Percentiles rank a stretch among this genome's conserved stretches.
phyloP scores from a whole-genome alignment of 1,284 basidiomycete species.

The Boletus sp. region DNA sequence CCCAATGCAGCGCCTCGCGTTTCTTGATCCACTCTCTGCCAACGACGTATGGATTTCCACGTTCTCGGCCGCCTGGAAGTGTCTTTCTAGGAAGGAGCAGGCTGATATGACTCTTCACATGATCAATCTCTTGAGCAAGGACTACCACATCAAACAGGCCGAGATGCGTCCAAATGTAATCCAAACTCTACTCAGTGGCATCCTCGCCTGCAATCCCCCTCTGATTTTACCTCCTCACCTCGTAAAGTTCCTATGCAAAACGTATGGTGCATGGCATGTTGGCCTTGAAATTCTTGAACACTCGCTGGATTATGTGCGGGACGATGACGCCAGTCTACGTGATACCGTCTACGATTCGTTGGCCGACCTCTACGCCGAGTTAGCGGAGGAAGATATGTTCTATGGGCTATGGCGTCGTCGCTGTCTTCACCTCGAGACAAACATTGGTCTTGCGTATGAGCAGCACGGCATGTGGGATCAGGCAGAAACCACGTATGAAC shows the following conservation, averaged over 20 bases:
- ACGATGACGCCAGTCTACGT: conserved; percentile 79
- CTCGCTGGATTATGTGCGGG: conserved; percentile 69
- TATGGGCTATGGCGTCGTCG: conserved; percentile 95
- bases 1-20: conserved; percentile 82
- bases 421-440: conserved; percentile 86
- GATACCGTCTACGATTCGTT: conserved; percentile 90
- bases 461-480: conserved; percentile 98
- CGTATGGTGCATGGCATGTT: conserved; percentile 93
- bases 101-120: conserved; percentile 86
- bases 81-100: conserved; percentile 84
- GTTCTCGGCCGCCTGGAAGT: conserved; percentile 89
- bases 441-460: conserved; percentile 89
- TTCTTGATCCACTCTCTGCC: conserved; percentile 73
- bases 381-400: conserved; percentile 96
- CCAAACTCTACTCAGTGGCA: conserved; percentile 84
- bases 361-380: conserved; percentile 92
- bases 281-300: conserved; percentile 86
- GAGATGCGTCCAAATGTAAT: conserved; percentile 93
- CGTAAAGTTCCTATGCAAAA: conserved; percentile 95
- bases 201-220: conserved; percentile 81
- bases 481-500: conserved; percentile 87
- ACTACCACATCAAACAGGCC: conserved; percentile 88
- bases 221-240: conserved; percentile 92
- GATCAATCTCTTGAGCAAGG: conserved; percentile 88
- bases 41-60: conserved; percentile 89